Conservation (phyloP, 495 filamentous ascomycete genomes). For the Neurospora sp. region DNA sequence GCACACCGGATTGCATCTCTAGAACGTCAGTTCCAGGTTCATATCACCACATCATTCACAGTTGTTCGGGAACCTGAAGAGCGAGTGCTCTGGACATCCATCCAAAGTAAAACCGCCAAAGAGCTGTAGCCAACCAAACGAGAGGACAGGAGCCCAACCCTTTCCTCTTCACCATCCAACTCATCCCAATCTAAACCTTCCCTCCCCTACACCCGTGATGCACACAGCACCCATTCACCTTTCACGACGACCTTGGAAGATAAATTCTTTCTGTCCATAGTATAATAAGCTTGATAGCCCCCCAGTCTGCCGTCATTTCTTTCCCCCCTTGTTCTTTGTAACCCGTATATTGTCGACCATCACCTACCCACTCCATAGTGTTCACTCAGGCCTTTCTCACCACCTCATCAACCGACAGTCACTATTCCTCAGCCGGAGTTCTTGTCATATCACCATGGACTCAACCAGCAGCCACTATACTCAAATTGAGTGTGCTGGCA, state of each 20-base stretch:
- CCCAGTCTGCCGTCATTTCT: not conserved
- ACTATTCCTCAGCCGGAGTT: not conserved
- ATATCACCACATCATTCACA: not conserved
- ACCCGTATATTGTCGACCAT: not conserved
- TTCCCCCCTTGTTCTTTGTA: not conserved
- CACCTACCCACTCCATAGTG: not conserved
- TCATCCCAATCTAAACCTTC: not conserved
- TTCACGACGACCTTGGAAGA: not conserved
- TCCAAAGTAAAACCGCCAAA: not conserved
- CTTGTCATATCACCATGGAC: not conserved
- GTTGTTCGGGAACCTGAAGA: not conserved
- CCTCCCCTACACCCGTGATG: not conserved
- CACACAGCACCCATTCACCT: not conserved
- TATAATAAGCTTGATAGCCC: not conserved
- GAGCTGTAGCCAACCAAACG: not conserved
- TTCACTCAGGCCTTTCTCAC: not conserved
- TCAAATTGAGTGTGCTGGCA: not conserved
- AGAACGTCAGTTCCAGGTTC: not conserved
- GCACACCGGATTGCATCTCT: not conserved
- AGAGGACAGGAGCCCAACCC: not conserved
- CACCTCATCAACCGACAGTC: not conserved
- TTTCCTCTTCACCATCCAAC: not conserved
- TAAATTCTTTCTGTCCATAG: not conserved
- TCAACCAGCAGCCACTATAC: not conserved
- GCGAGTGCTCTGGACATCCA: not conserved